Base-by-base conservation (phyloP, 495 filamentous ascomycete species). In the Aspergillus steynii region DNA sequence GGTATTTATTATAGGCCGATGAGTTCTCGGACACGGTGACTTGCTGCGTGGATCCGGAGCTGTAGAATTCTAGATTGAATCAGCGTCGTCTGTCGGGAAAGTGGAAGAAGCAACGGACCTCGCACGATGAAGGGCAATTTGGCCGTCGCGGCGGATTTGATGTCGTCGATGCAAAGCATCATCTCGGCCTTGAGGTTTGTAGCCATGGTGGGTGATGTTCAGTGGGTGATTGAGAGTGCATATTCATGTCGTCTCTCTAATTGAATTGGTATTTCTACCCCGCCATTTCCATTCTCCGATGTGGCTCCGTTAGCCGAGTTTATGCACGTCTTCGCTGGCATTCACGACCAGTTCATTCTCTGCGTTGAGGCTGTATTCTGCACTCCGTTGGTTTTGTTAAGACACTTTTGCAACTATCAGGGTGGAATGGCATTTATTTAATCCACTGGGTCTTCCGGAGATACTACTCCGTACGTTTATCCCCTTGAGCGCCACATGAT, bases 121-220 rank as follows among this genome's bases (percentile, higher is more conserved):
- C 37, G 53, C n/a, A 34, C 10, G 34, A 20, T 25, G 31, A 32
- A 26, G 10, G 34, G 50, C 20, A 60, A 20, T 37, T 48, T 60
- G 4, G 37, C 32, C 14, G 32, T 34, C 26, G 50, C 58, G 5
- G 49, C 58, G 25, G 31, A 12, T 48, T 60, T 60, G 31, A 60
- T 54, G 47, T 60, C 58, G 2, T 60, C 50, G 37, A 60, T 54
- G 58, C 58, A 60, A 10, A 60, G 58, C 50, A 60, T 60, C 25
- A 60, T 59, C 25, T 56, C 55, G 10, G 7, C 9, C 12, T 42
- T 42, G 5, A 4, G 1, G 37, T 14, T 42, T 8, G 37, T 8
- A 42, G 37, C 10, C 37, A 42, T 42, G 37, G 9, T 14, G 37
- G 37, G 9, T 12, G 34, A 34, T 34, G 31, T 34, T 34, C 31